Conservation (phyloP, 306 rosid genomes). For the Cucurbita moschata region DNA sequence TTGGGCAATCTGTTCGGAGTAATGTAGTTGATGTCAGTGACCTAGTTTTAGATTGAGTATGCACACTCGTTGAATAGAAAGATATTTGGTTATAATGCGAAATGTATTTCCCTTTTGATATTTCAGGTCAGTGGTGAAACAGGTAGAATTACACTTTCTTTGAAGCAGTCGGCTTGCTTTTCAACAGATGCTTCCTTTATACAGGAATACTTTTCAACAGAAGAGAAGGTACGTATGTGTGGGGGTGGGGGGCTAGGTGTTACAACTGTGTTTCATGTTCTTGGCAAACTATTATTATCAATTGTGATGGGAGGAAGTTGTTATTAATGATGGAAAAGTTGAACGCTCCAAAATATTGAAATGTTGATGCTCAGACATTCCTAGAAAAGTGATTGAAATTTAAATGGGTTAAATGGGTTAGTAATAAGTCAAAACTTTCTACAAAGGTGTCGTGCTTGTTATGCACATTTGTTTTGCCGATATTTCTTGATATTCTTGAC, state of each 20-base stretch:
- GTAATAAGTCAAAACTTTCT: not conserved
- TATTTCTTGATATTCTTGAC: not conserved
- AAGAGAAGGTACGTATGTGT: conserved; percentile 44
- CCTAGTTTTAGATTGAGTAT: conserved; percentile 8
- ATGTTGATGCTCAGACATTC: not conserved
- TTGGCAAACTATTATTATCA: not conserved
- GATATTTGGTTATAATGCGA: not conserved
- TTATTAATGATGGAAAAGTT: not conserved
- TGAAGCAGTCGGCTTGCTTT: conserved; percentile 63
- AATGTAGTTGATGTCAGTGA: conserved; percentile 58
- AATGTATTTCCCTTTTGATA: not conserved
- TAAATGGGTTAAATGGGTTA: not conserved
- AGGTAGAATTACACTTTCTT: conserved; percentile 57
- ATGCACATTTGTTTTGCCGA: not conserved
- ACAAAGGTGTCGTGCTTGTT: not conserved
- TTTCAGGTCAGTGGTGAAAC: conserved; percentile 42
- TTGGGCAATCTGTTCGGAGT: conserved; percentile 91
- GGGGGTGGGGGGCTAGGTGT: not conserved
- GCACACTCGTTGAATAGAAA: not conserved
- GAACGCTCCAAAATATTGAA: not conserved
- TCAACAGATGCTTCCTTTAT: conserved; percentile 79
- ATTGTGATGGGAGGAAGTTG: not conserved
- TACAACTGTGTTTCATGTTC: not conserved
- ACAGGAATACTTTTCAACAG: conserved; percentile 55
- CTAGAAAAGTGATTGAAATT: not conserved